A percentile compares a stretch with the other conserved stretches of the same genome.
Evolutionary conservation across 2,329 filamentous ascomycete species (phyloP).

Genomic region (Monilinia vaccinii-corymbosi): DNA sequence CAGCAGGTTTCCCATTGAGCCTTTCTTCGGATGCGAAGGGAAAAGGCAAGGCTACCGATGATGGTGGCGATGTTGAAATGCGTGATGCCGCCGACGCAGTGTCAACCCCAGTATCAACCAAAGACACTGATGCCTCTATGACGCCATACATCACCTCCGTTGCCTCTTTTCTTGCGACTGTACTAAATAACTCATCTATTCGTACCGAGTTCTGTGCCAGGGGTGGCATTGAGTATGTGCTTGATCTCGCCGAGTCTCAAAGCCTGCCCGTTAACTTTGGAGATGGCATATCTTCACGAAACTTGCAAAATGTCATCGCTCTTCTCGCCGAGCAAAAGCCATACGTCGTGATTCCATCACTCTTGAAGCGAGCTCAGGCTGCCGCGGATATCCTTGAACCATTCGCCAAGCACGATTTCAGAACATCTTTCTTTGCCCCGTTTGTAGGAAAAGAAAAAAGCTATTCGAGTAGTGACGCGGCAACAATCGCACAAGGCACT

Average conservation of each 20-base stretch:
- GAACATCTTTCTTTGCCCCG: slow-evolving; percentile 59
- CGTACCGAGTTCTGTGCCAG: slow-evolving; percentile 57
- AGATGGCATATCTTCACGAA: slow-evolving; percentile 56
- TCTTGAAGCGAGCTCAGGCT: slow-evolving; percentile 64
- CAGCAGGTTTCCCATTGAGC: slow-evolving; percentile 40
- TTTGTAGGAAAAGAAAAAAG: slow-evolving; percentile 42
- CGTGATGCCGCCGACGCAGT: slow-evolving; percentile 37
- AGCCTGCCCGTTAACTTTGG: slow-evolving; percentile 69
- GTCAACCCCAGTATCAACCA: neutral
- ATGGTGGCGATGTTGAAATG: slow-evolving; percentile 59
- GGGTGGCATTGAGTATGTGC: slow-evolving; percentile 72
- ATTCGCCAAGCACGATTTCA: slow-evolving; percentile 44
- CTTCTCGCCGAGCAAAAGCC: slow-evolving; percentile 73
- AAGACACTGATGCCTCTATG: slow-evolving; percentile 23
- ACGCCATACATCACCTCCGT: slow-evolving; percentile 61
- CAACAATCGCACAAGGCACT: slow-evolving; percentile 57
- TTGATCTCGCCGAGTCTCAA: slow-evolving; percentile 76
- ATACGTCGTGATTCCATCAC: slow-evolving; percentile 69
- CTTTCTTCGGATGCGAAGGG: slow-evolving; percentile 28
- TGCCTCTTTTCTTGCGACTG: slow-evolving; percentile 58
- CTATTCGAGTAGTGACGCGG: slow-evolving; percentile 31
- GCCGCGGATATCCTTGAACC: slow-evolving; percentile 60
- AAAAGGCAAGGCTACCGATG: slow-evolving; percentile 32
- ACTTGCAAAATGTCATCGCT: slow-evolving; percentile 65
- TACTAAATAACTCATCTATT: slow-evolving; percentile 26